phyloP scores from a whole-genome alignment of 306 rosid species.

The Prunus fruticosa region DNA sequence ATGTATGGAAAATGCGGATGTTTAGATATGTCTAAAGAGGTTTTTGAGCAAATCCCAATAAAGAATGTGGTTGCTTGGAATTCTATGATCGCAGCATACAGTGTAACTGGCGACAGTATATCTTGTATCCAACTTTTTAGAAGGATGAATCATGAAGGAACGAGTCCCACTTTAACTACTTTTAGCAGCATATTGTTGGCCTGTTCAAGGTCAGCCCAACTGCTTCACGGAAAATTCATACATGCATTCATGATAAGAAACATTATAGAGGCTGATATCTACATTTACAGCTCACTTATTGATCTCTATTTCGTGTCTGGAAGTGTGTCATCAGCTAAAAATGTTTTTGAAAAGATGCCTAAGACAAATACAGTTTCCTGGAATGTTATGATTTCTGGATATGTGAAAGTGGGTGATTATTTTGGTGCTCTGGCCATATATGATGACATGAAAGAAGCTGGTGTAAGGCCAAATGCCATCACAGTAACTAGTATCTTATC shows the following conservation, averaged over 20 bases:
- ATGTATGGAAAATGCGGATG: slow-evolving; percentile 86
- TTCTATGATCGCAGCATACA: slow-evolving; percentile 61
- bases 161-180: slow-evolving; percentile 59
- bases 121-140: slow-evolving; percentile 59
- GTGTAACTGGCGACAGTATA: slow-evolving; percentile 59
- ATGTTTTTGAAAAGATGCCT: slow-evolving; percentile 44
- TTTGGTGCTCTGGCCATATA: slow-evolving; percentile 56
- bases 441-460: slow-evolving; percentile 45
- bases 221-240: slow-evolving; percentile 54
- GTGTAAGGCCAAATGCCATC: slow-evolving; percentile 61
- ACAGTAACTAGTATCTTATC: slow-evolving; percentile 63
- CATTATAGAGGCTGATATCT: slow-evolving; percentile 49
- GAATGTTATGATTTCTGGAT: slow-evolving; percentile 84
- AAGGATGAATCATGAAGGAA: slow-evolving; percentile 61
- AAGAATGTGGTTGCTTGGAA: slow-evolving; percentile 78
- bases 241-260: slow-evolving; percentile 65
- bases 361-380: slow-evolving; percentile 50
- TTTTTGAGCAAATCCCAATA: slow-evolving; percentile 60
- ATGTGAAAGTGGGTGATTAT: slow-evolving; percentile 50
- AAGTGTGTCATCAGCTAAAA: slow-evolving; percentile 50
- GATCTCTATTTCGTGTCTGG: slow-evolving; percentile 80
- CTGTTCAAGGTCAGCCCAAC: slow-evolving; percentile 52
- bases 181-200: slow-evolving; percentile 60
- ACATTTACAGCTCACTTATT: slow-evolving; percentile 49
- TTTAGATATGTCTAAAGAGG: slow-evolving; percentile 55